Evolutionary conservation across 2,329 filamentous ascomycete species (phyloP).

Genomic region (Macrophomina phaseolina): DNA sequence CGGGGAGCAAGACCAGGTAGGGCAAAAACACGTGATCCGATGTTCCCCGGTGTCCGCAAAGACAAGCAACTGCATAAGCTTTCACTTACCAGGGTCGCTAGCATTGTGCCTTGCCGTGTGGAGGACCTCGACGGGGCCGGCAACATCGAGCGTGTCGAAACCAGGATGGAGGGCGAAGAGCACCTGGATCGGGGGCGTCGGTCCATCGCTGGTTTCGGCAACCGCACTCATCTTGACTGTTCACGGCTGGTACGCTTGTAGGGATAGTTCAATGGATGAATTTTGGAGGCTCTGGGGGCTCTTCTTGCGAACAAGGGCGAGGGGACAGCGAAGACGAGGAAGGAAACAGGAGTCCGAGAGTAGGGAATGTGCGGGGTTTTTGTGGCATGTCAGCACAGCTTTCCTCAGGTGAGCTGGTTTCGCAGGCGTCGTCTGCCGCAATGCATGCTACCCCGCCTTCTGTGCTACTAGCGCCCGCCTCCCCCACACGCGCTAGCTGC

Average conservation of each 20-base stretch:
- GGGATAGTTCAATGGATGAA: not conserved
- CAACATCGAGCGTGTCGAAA: conserved; percentile 64
- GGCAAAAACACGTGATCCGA: not conserved
- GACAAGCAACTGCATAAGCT: conserved; percentile 7
- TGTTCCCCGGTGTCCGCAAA: not conserved
- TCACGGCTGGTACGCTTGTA: conserved; percentile 2
- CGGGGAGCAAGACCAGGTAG: not conserved
- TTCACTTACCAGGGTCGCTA: conserved; percentile 55
- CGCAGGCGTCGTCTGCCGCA: not conserved
- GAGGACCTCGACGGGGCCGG: conserved; percentile 65
- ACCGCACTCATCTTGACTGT: conserved; percentile 55
- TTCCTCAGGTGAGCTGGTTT: not conserved
- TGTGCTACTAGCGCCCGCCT: conserved; percentile 9
- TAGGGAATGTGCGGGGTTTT: conserved; percentile 14
- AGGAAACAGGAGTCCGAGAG: not conserved
- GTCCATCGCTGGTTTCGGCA: conserved; percentile 43
- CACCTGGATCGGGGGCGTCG: conserved; percentile 60
- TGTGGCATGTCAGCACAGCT: conserved; percentile 18
- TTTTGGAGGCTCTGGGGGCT: not conserved
- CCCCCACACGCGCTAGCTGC: conserved; percentile 14
- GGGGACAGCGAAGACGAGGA: not conserved
- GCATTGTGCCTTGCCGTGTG: conserved; percentile 59
- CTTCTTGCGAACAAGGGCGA: not conserved
- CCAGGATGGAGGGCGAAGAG: conserved; percentile 63
- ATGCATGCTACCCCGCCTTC: conserved; percentile 9